phyloP scores from a whole-genome alignment of 345 rosid species.

The Syzygium jambos region DNA sequence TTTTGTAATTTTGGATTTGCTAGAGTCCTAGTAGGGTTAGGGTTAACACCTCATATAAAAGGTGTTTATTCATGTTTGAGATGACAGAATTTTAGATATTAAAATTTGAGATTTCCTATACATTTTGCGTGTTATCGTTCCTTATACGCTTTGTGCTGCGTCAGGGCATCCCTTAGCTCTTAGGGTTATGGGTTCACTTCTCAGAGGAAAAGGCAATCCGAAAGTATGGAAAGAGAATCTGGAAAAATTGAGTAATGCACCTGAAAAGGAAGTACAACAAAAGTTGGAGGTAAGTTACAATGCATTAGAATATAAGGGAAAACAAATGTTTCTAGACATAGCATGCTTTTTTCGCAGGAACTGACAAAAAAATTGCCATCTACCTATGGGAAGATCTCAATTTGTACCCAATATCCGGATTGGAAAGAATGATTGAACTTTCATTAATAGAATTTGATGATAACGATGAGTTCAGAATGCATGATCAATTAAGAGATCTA shows the following conservation, averaged over 20 bases:
- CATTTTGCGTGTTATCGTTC: too few relatives aligned
- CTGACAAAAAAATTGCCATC: not conserved
- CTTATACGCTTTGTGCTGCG: too few relatives aligned
- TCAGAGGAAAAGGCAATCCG: not conserved
- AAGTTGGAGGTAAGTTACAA: accelerated
- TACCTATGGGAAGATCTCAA: not conserved
- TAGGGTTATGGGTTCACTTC: not conserved
- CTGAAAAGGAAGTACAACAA: accelerated
- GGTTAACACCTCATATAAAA: too few relatives aligned
- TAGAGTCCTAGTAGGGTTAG: too few relatives aligned
- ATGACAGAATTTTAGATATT: too few relatives aligned
- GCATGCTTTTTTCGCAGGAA: not conserved
- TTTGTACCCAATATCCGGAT: accelerated
- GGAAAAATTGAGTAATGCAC: not conserved
- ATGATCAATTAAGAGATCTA: accelerated
- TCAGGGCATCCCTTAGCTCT: not conserved
- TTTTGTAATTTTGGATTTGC: too few relatives aligned
- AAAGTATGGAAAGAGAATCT: not conserved
- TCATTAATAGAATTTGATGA: not conserved
- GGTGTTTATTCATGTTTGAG: too few relatives aligned
- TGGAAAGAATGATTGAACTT: accelerated
- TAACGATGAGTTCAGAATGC: not conserved
- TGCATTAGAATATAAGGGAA: accelerated
- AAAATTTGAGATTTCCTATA: too few relatives aligned
- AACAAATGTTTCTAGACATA: not conserved